A percentile compares a stretch with the other conserved stretches of the same genome.
Conservation (phyloP, 768 basidiomycete genomes). For the Suillus subaureus region DNA sequence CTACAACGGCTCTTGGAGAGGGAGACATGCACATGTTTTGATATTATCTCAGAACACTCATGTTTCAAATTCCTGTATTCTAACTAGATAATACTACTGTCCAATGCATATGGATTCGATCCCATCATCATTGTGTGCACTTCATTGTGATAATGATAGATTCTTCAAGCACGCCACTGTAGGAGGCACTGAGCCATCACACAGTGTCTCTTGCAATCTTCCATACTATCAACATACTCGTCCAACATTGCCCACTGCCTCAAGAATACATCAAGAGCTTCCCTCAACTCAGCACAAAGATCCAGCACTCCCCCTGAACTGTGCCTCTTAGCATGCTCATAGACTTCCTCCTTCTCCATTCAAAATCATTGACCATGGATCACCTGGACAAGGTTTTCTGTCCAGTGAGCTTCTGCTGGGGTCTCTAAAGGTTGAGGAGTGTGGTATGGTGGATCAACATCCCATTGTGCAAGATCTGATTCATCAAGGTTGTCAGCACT, state of each 20-base stretch:
- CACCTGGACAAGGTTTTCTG: not conserved
- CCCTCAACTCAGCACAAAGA: not conserved
- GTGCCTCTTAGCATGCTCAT: not conserved
- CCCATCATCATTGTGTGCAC: not conserved
- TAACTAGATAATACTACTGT: conserved; percentile 1
- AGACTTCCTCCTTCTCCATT: not conserved
- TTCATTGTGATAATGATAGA: not conserved
- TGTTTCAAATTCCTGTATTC: not conserved
- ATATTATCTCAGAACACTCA: not conserved
- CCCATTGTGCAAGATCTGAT: conserved; percentile 7
- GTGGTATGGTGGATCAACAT: conserved; percentile 6
- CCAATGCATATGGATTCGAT: not conserved
- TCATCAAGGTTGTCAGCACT: conserved; percentile 7
- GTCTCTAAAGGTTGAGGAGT: not conserved
- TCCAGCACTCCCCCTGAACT: not conserved
- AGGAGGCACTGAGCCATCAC: not conserved
- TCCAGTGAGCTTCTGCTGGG: not conserved
- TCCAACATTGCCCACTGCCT: not conserved
- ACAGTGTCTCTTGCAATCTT: not conserved
- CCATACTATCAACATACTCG: not conserved
- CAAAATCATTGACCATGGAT: not conserved
- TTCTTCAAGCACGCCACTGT: not conserved
- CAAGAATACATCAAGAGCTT: not conserved
- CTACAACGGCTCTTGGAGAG: conserved; percentile 2
- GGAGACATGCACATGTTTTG: conserved; percentile 1